A percentile compares a stretch with the other conserved stretches of the same genome.
These are phyloP conservation scores for Leucocoprinus sp. DNA, from an alignment of 768 basidiomycete species.

Conservation along the genomic window DNA sequence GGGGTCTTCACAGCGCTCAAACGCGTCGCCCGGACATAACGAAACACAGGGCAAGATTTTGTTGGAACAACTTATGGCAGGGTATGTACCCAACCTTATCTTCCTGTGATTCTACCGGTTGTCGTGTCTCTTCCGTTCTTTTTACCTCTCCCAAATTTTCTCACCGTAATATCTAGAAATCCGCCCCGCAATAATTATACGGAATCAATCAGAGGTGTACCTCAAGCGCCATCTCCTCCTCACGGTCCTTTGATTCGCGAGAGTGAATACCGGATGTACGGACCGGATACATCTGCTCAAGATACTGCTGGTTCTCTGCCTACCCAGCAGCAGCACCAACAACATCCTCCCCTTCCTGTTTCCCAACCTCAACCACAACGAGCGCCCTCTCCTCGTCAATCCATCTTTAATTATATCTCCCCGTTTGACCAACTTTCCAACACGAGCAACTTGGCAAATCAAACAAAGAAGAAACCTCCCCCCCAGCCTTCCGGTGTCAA, in stretches of 20 bases:
- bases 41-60: conserved; percentile 61
- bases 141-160: conserved; percentile 7
- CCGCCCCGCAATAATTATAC: conserved; percentile 29
- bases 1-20: conserved; percentile 46
- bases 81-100: conserved; percentile 40
- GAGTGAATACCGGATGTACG: conserved; percentile 37
- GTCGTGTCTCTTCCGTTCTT: conserved; percentile 17
- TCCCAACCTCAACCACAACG: conserved; percentile 34
- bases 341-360: conserved; percentile 15
- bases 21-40: conserved; percentile 47
- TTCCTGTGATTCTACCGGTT: conserved; percentile 14
- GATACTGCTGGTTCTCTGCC: conserved; percentile 19
- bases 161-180: conserved; percentile 9
- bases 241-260: conserved; percentile 35
- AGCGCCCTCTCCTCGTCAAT: conserved; percentile 65
- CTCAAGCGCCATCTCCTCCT: conserved; percentile 40
- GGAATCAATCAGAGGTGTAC: conserved; percentile 33
- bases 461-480: conserved; percentile 74
- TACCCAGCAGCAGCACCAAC: conserved; percentile 27
- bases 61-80: conserved; percentile 74
- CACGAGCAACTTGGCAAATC: conserved; percentile 38
- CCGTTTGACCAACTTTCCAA: conserved; percentile 73
- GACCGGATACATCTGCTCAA: conserved; percentile 30
- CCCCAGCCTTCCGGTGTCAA: conserved; percentile 34
- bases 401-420: conserved; percentile 80